Conservation (phyloP, 1,139 yeast genomes). For the Lipomyces yarrowii region DNA sequence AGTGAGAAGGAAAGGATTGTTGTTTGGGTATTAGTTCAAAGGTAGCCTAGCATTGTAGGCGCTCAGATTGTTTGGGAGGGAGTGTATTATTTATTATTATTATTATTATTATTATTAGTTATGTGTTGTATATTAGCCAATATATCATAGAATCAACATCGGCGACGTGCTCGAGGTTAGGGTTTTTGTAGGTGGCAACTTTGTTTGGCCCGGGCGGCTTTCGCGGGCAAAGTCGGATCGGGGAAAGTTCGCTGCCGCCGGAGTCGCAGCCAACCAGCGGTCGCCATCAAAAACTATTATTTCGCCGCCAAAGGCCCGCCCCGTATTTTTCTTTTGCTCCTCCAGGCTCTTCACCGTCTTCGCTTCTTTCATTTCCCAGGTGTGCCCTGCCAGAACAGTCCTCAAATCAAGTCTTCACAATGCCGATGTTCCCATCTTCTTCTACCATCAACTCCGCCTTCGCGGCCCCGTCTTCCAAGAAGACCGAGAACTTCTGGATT, state of each 20-base stretch:
- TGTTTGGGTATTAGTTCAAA: conserved; percentile 17
- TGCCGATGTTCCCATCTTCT: conserved; percentile 47
- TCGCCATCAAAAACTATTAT: not conserved
- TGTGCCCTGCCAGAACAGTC: not conserved
- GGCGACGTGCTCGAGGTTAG: too few species aligned
- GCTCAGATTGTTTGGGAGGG: not conserved
- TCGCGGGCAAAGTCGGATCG: not conserved
- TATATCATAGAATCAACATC: too few species aligned
- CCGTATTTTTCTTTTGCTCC: conserved; percentile 18
- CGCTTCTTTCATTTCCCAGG: conserved; percentile 5
- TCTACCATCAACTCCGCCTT: conserved; percentile 45
- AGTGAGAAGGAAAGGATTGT: conserved; percentile 29
- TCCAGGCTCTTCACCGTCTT: not conserved
- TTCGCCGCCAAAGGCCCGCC: too few species aligned
- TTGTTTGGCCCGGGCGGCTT: too few species aligned
- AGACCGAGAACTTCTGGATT: conserved; percentile 25
- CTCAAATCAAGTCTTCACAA: conserved; percentile 26
- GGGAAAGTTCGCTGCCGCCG: not conserved
- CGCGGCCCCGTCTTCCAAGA: conserved; percentile 40
- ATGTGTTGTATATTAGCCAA: too few species aligned
- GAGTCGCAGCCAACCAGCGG: conserved; percentile 2
- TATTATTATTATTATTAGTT: not conserved
- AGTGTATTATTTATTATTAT: too few species aligned
- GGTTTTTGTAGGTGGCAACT: too few species aligned
- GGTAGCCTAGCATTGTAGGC: not conserved